Conservation (phyloP, 2,329 filamentous ascomycete genomes). For the Pyrenochaeta sp. region DNA sequence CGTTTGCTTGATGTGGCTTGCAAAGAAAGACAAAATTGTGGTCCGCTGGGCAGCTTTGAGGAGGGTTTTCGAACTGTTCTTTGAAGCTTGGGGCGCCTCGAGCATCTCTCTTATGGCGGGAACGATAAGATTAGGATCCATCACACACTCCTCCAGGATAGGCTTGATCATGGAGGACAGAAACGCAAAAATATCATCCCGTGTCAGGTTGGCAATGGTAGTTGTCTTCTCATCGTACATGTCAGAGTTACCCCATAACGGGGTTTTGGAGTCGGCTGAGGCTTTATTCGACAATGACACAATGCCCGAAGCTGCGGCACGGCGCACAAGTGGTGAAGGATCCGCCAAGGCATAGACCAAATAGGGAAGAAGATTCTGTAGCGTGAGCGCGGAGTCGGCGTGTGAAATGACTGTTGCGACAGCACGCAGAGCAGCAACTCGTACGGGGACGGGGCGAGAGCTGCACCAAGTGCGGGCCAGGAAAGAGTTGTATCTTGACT, state of each 20-base stretch:
- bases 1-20: constrained; percentile 73
- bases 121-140: constrained; percentile 76
- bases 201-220: constrained; percentile 68
- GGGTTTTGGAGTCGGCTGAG: constrained; percentile 15
- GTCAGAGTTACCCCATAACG: constrained; percentile 30
- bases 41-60: constrained; percentile 69
- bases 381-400: constrained; percentile 62
- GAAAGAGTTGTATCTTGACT: constrained; percentile 76
- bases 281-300: constrained; percentile 29
- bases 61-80: constrained; percentile 27
- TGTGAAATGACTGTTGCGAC: constrained; percentile 39
- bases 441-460: constrained; percentile 71
- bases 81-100: constrained; percentile 59
- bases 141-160: constrained; percentile 81
- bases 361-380: constrained; percentile 86
- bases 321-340: constrained; percentile 75
- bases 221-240: constrained; percentile 67
- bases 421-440: constrained; percentile 72
- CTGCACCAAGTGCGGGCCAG: constrained; percentile 78
- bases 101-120: constrained; percentile 68
- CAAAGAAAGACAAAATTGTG: constrained; percentile 74
- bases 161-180: constrained; percentile 75
- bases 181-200: constrained; percentile 56
- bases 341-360: constrained; percentile 77
- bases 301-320: constrained; percentile 74